Percentiles rank a stretch among this genome's conserved stretches.
phyloP scores from a whole-genome alignment of 192 early-diverging fungal species.

The Neocallimastix lanati region DNA sequence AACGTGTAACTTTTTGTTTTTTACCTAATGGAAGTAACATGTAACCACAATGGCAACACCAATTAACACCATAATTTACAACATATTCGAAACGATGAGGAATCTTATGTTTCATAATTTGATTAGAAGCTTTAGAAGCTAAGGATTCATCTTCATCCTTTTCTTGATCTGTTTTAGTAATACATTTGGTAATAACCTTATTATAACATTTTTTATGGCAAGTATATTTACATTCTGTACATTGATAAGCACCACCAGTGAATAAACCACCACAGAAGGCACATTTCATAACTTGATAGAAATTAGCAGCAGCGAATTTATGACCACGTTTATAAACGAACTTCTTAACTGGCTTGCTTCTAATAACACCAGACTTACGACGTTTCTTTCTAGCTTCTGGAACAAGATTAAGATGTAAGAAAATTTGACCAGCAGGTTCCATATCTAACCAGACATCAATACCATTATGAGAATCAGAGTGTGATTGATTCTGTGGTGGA shows the following conservation, averaged over 20 bases:
- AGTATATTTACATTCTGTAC: conserved; percentile 83
- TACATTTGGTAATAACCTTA: conserved; percentile 78
- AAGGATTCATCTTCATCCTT: conserved; percentile 2
- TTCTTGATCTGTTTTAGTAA: conserved; percentile 45
- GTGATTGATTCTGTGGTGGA: conserved; percentile 2
- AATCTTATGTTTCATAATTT: conserved; percentile 66
- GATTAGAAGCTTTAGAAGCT: background rate
- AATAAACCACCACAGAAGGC: conserved; percentile 88
- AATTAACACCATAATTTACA: conserved; percentile 68
- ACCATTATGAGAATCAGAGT: conserved; percentile 25
- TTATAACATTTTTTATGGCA: conserved; percentile 80
- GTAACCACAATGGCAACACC: conserved; percentile 96
- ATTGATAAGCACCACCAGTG: conserved; percentile 78
- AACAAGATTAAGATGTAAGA: conserved; percentile 71
- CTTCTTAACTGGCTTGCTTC: background rate
- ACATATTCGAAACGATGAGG: conserved; percentile 85
- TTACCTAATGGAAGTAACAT: conserved; percentile 78
- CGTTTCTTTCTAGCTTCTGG: conserved; percentile 4
- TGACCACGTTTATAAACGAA: conserved; percentile 47
- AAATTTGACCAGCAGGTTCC: conserved; percentile 81
- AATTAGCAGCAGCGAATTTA: conserved; percentile 74
- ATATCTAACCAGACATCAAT: conserved; percentile 76
- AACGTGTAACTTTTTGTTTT: conserved; percentile 25
- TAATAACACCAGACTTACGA: background rate
- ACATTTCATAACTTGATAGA: conserved; percentile 97